Evolutionary conservation across 495 filamentous ascomycete species (phyloP).

Genomic region (Penicillium steckii): DNA sequence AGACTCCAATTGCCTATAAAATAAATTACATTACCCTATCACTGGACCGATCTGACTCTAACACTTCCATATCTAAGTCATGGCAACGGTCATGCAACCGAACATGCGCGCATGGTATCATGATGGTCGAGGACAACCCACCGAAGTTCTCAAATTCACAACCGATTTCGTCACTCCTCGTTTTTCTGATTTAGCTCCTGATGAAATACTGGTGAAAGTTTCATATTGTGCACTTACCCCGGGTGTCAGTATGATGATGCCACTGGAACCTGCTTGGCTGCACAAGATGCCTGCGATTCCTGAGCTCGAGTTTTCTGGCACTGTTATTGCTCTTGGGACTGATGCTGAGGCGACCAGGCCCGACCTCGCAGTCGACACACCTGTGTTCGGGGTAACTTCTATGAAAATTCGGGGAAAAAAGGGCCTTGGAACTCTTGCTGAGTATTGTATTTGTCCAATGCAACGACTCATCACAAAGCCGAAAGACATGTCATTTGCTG

Average conservation of each 20-base stretch:
- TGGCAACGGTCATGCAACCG: too few species aligned
- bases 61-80: too few species aligned
- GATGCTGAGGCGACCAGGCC: neutral
- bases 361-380: neutral
- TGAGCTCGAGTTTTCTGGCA: neutral
- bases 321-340: neutral
- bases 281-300: neutral
- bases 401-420: neutral
- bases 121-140: neutral
- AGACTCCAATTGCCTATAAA: too few species aligned
- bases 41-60: too few species aligned
- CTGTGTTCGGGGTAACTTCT: neutral
- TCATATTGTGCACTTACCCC: neutral
- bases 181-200: neutral
- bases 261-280: neutral
- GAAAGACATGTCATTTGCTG: neutral
- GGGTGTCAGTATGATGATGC: neutral
- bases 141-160: neutral
- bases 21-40: too few species aligned
- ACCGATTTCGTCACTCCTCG: neutral
- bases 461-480: neutral
- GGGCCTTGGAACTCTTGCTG: neutral
- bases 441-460: neutral
- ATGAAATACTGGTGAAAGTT: neutral
- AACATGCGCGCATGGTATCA: constrained; percentile 1